Base-by-base conservation (phyloP, 75 land plant species). In the Picea sitchensis region DNA sequence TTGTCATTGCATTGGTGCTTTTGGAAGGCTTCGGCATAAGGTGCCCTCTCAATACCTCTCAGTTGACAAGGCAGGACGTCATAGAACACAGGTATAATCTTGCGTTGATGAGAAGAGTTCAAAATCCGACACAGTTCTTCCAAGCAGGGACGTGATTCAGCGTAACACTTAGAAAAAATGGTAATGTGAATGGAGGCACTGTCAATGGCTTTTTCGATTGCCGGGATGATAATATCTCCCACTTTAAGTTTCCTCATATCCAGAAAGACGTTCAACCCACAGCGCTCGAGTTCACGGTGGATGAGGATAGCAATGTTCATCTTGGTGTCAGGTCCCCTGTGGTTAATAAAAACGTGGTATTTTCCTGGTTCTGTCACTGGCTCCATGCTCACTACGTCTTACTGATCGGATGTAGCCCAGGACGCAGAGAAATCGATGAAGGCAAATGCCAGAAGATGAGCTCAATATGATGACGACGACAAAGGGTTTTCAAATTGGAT, bases 341-440 rank as follows among this genome's bases (percentile, higher is more conserved):
- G 73, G 36, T 44, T 71, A 1, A 71, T 41, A 14, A 71, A 71
- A 14, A 41, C 73, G 13, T 71, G 62, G 62, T 81, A 41, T 41
- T 4, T 41, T 41, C 5, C 44, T 41, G 44, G 38, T 4, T 38
- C 3, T 2, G 38, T 38, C 38, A 38, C 38, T 38, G 38, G 44
- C 44, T 41, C 44, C 44, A 41, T 41, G 5, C 2, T 41, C 5
- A 41, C 44, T 41, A 41, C 6, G 44, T 41, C 5, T 41, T 41
- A 5, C 44, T 2, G 44, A 41, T 41, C 44, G 5, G 5, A 41
- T 41, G 44, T 41, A 3, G n/a, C n/a, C n/a, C n/a, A n/a, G n/a
- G n/a, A n/a, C n/a, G n/a, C n/a, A n/a, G n/a, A 41, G 44, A 41
- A 41, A 3, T 41, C 4, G 44, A 41, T 41, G 44, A 41, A 41